phyloP scores from a whole-genome alignment of 2,329 filamentous ascomycete genomes.

The Ramularia endophylla region DNA sequence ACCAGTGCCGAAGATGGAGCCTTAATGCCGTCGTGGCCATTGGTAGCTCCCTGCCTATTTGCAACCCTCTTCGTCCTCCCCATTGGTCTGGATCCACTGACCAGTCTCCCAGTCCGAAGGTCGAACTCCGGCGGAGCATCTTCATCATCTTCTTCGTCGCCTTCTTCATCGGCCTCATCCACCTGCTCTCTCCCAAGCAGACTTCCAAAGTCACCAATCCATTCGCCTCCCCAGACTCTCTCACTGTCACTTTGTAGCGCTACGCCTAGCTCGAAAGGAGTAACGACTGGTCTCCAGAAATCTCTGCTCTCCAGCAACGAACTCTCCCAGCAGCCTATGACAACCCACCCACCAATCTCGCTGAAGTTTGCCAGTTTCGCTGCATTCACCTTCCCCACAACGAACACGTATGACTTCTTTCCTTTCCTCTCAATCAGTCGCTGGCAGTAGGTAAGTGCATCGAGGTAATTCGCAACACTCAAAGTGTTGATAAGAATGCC shows the following conservation, averaged over 20 bases:
- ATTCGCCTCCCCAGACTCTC: slow-evolving; percentile 78
- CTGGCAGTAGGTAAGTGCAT: slow-evolving; percentile 69
- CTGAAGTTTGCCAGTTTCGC: slow-evolving; percentile 96
- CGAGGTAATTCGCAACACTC: slow-evolving; percentile 82
- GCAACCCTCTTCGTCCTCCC: slow-evolving; percentile 12
- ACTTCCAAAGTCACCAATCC: slow-evolving; percentile 79
- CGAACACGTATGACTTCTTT: slow-evolving; percentile 94
- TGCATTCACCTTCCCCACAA: slow-evolving; percentile 92
- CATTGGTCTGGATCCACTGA: slow-evolving; percentile 75
- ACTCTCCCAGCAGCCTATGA: slow-evolving; percentile 97
- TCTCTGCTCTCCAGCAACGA: slow-evolving; percentile 82
- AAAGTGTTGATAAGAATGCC: slow-evolving; percentile 96
- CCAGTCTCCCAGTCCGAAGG: slow-evolving; percentile 76
- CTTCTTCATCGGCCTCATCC: slow-evolving; percentile 36
- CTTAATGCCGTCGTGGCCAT: slow-evolving; percentile 2
- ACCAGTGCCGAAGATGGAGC: slow-evolving; percentile 48
- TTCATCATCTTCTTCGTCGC: slow-evolving; percentile 60
- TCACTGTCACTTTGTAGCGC: slow-evolving; percentile 69
- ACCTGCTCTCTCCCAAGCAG: slow-evolving; percentile 44
- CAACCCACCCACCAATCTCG: slow-evolving; percentile 93
- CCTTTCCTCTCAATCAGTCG: slow-evolving; percentile 68
- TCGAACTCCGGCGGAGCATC: slow-evolving; percentile 78
- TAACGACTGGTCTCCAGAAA: slow-evolving; percentile 84
- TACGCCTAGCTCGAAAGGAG: slow-evolving; percentile 85
- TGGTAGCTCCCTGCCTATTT: slow-evolving; percentile 21